A percentile compares a stretch with the other conserved stretches of the same genome.
Evolutionary conservation across 345 rosid genomes (phyloP).

Genomic region (Citrus mangshanensis): DNA sequence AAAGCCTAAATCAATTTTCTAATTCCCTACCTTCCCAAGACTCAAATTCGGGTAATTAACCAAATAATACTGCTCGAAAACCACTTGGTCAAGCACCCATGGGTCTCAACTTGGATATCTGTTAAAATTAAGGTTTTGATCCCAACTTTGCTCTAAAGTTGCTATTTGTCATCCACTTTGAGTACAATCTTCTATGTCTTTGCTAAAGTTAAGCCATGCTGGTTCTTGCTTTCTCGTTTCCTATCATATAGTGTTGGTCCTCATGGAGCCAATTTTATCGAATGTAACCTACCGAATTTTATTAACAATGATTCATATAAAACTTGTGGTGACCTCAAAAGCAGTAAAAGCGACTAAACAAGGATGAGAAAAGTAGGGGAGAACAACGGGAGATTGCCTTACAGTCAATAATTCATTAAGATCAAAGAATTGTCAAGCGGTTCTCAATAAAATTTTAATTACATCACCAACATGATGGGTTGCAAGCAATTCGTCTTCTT

Average conservation of each 20-base stretch:
- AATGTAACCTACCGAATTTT: slow-evolving; percentile 67
- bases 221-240: slow-evolving; percentile 96
- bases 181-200: slow-evolving; percentile 70
- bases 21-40: no score
- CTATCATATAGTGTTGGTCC: slow-evolving; percentile 91
- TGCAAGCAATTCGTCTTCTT: slow-evolving; percentile 77
- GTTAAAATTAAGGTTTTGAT: not conserved
- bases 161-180: slow-evolving; percentile 51
- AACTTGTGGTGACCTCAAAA: not conserved
- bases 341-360: not conserved
- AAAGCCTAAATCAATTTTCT: no score
- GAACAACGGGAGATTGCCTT: slow-evolving; percentile 18
- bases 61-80: no score
- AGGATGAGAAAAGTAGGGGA: not conserved
- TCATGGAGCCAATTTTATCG: slow-evolving; percentile 84
- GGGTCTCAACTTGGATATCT: slow-evolving; percentile 14
- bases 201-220: slow-evolving; percentile 95
- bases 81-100: not conserved
- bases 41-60: no score
- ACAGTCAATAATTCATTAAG: slow-evolving; percentile 88
- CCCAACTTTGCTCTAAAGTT: not conserved
- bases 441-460: slow-evolving; percentile 73
- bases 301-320: not conserved
- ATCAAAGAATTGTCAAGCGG: slow-evolving; percentile 87
- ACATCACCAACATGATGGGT: slow-evolving; percentile 94